Base-by-base conservation (phyloP, 2,329 filamentous ascomycete genomes). In the Trichoderma sp. region DNA sequence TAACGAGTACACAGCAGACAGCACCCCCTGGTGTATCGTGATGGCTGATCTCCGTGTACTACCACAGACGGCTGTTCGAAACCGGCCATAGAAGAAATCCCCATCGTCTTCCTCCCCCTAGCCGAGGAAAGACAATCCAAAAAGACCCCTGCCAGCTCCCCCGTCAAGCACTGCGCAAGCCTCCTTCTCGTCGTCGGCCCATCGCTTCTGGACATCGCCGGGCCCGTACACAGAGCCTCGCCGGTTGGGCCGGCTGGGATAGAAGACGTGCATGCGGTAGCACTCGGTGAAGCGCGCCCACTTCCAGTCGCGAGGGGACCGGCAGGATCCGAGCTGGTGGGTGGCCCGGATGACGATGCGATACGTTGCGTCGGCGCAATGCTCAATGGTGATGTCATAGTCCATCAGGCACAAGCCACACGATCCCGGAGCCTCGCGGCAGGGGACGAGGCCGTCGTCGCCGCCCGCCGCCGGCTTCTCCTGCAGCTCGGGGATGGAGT, bases 231-330 rank as follows among this genome's bases (percentile, higher is more conserved):
- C 12, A 19, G 68, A 70, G 45, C 69, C 67, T 14, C 70, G 67
- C 45, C 70, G 67, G 58, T 71, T 71, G 10, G 70, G 70, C 17
- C 69, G 64, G 51, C 69, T 69, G 41, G 70, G 70, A 44, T 69
- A 68, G 63, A 70, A 70, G 28, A 70, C 66, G 24, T 70, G 68
- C 10, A 67, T 66, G 7, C 68, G 66, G 56, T 44, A 47, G 34
- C 63, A 51, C 63, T 71, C 70, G 43, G 69, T 68, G 66, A 71
- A 71, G n/a, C 70, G 64, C n/a, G 70, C 69, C 70, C 70, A 71
- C 61, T 71, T 71, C 70, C 70, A 71, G 55, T 71, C 70, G 19
- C 68, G 61, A 5, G 70, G 69, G 7, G 68, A 66, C n/a, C 70
- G 68, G 50, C 70, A 69, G 59, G 62, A 63, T 12, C 70, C 70